These are phyloP conservation scores for Paracamarosporium sp. DNA, from an alignment of 2,329 filamentous ascomycete genomes.

Conservation along the genomic window DNA sequence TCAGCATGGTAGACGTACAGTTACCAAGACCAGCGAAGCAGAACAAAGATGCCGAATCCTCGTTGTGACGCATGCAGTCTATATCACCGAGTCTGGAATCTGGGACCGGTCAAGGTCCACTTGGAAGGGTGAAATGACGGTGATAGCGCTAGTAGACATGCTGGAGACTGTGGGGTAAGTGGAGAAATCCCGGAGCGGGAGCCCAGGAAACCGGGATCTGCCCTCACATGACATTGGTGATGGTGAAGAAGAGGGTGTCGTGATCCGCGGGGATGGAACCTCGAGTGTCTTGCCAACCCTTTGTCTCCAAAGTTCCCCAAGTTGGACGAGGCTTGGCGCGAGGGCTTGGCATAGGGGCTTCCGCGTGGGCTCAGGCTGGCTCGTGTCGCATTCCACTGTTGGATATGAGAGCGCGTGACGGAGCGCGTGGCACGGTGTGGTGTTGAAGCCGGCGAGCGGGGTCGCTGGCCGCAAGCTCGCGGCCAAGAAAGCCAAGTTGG, in stretches of 20 bases:
- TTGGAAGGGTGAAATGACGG: background rate
- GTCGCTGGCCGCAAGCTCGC: background rate
- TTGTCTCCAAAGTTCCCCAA: background rate
- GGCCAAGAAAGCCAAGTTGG: conserved; percentile 1
- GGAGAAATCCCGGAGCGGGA: background rate
- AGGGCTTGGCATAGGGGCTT: background rate
- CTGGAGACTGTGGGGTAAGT: conserved; percentile 2
- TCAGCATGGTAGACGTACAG: background rate
- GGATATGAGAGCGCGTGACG: background rate
- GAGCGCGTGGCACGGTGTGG: background rate
- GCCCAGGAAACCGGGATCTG: background rate
- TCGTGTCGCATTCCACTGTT: conserved; percentile 4
- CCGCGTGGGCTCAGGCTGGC: background rate
- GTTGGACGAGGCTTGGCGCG: background rate
- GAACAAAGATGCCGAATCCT: background rate
- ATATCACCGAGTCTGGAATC: background rate
- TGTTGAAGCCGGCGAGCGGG: conserved; percentile 1
- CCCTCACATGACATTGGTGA: background rate
- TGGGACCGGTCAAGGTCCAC: conserved; percentile 4
- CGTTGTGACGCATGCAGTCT: background rate
- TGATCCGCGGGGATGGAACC: conserved; percentile 1
- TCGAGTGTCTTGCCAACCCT: background rate
- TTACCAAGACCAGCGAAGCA: background rate
- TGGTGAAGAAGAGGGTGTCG: background rate
- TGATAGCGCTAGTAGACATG: background rate